Conservation (phyloP, 768 basidiomycete genomes). For the Phlebiopsis flavidoalba region DNA sequence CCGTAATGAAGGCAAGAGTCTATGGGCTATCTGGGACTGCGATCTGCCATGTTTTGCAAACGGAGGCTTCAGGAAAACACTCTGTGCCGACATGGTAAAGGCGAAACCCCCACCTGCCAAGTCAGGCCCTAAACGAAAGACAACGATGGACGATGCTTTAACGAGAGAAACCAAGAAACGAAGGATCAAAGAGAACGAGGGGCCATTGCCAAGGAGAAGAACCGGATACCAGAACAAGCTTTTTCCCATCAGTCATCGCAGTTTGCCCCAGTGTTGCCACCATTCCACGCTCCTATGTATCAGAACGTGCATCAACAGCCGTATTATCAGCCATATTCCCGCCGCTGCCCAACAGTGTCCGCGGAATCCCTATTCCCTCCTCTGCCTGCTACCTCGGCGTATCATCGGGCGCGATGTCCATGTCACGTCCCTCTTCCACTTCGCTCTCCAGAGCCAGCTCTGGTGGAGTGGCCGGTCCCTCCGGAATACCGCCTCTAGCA, state of each 20-base stretch:
- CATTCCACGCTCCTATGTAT: conserved; percentile 23
- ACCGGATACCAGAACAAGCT: conserved; percentile 1
- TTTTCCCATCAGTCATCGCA: conserved; percentile 15
- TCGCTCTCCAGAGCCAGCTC: conserved; percentile 4
- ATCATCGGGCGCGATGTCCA: conserved; percentile 21
- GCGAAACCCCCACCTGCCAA: conserved; percentile 27
- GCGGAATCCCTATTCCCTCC: conserved; percentile 74
- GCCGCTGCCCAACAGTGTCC: conserved; percentile 32
- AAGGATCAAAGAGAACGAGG: no score
- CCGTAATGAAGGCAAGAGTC: conserved; percentile 71
- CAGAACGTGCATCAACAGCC: conserved; percentile 65
- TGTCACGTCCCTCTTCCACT: not conserved
- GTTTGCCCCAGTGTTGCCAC: conserved; percentile 22
- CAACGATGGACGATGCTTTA: conserved; percentile 12
- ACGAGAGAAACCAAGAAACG: conserved; percentile 25
- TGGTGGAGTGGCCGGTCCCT: conserved; percentile 2
- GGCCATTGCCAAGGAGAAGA: conserved; percentile 13
- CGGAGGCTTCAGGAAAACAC: conserved; percentile 73
- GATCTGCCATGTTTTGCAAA: conserved; percentile 79
- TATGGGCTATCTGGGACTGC: conserved; percentile 84
- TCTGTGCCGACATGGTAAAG: conserved; percentile 37
- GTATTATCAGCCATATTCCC: conserved; percentile 59
- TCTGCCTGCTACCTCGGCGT: conserved; percentile 48
- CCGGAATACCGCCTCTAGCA: not conserved
- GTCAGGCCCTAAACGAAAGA: conserved; percentile 30